These are phyloP conservation scores for Stenocarpella maydis DNA, from an alignment of 2,329 filamentous ascomycete species.

Conservation along the genomic window DNA sequence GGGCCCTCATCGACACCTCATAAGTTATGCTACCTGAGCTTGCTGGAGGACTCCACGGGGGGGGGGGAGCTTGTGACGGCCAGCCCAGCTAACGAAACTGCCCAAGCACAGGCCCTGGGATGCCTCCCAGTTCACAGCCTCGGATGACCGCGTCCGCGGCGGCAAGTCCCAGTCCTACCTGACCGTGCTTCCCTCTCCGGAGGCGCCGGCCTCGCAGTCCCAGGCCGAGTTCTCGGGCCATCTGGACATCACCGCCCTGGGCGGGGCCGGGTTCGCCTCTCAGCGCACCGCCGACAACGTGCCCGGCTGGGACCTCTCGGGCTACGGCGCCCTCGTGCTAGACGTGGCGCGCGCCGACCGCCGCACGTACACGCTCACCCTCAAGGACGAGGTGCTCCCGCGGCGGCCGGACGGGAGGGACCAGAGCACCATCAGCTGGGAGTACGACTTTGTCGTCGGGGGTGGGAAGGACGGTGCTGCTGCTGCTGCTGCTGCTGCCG, in stretches of 20 bases:
- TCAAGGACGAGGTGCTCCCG: slow-evolving; percentile 74
- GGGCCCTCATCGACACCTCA: not conserved
- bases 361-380: slow-evolving; percentile 75
- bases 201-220: not conserved
- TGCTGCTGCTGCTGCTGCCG: slow-evolving; percentile 26
- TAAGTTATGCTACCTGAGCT: not conserved
- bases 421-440: slow-evolving; percentile 76
- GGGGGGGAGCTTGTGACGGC: not conserved
- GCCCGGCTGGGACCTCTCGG: slow-evolving; percentile 36
- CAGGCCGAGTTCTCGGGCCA: slow-evolving; percentile 57
- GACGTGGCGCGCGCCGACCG: slow-evolving; percentile 67
- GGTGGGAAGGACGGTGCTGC: slow-evolving; percentile 3
- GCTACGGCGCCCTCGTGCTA: slow-evolving; percentile 61
- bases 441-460: slow-evolving; percentile 67
- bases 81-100: not conserved
- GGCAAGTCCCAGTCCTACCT: slow-evolving; percentile 69
- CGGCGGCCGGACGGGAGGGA: slow-evolving; percentile 71
- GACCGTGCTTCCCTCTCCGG: slow-evolving; percentile 34
- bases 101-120: slow-evolving; percentile 30
- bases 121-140: slow-evolving; percentile 64
- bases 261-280: slow-evolving; percentile 83
- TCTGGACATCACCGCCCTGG: slow-evolving; percentile 70
- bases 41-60: not conserved
- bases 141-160: slow-evolving; percentile 80
- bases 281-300: slow-evolving; percentile 66